Percentiles rank a stretch among this genome's conserved stretches.
phyloP scores from a whole-genome alignment of 768 basidiomycete genomes.

The Artomyces pyxidatus region DNA sequence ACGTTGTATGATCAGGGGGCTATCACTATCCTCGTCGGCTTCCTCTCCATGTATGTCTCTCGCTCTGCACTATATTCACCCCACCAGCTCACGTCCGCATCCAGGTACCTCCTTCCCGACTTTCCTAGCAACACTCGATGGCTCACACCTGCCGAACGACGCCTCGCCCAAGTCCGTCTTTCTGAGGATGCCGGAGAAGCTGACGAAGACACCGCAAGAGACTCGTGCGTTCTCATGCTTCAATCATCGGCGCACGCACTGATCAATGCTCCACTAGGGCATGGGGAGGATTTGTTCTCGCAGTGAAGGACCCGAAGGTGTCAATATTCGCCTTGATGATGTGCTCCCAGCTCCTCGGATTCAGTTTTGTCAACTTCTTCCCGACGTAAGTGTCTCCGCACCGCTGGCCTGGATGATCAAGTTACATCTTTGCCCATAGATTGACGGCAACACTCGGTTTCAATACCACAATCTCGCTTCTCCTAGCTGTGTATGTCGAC shows the following conservation, averaged over 20 bases:
- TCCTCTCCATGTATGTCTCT: conserved; percentile 40
- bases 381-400: conserved; percentile 35
- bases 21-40: conserved; percentile 52
- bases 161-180: conserved; percentile 56
- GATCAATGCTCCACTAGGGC: too few relatives aligned
- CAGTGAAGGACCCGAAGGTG: conserved; percentile 48
- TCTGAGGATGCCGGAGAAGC: conserved; percentile 65
- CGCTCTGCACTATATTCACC: not conserved
- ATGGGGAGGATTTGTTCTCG: conserved; percentile 47
- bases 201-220: conserved; percentile 47
- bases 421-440: too few relatives aligned
- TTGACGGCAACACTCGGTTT: conserved; percentile 55
- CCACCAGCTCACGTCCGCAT: not conserved
- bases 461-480: conserved; percentile 45
- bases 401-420: too few relatives aligned
- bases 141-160: conserved; percentile 42
- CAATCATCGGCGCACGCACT: too few relatives aligned
- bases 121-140: conserved; percentile 60
- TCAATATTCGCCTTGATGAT: conserved; percentile 45
- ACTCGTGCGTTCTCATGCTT: conserved; percentile 44
- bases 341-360: conserved; percentile 41
- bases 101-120: conserved; percentile 51
- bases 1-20: too few relatives aligned
- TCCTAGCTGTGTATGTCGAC: conserved; percentile 56
- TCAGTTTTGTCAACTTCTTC: conserved; percentile 58